Evolutionary conservation across 208 protist species (phyloP).

Genomic region (Wallacemonas collosoma): DNA sequence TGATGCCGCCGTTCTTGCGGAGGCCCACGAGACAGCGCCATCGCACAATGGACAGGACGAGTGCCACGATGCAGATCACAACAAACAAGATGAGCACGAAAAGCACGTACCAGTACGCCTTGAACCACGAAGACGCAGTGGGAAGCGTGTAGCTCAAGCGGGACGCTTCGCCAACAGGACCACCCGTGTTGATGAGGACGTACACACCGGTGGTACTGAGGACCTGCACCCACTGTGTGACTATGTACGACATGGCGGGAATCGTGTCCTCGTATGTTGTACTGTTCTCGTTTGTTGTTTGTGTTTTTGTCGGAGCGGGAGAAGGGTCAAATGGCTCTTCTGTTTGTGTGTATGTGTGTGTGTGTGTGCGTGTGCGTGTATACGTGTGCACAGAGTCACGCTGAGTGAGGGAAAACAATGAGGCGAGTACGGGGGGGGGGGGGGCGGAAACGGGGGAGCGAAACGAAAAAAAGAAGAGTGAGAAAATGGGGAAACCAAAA

Average conservation of each 20-base stretch:
- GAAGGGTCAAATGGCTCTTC: background rate
- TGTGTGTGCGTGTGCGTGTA: background rate
- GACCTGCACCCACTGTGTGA: constrained; percentile 1
- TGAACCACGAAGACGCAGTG: constrained; percentile 16
- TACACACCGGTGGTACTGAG: background rate
- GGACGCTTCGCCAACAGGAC: constrained; percentile 1
- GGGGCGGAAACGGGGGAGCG: background rate
- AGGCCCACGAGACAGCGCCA: constrained; percentile 13
- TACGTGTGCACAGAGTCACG: background rate
- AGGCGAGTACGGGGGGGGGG: too few relatives aligned
- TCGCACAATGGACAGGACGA: constrained; percentile 20
- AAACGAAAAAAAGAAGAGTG: background rate
- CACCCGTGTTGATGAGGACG: constrained; percentile 4
- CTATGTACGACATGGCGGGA: background rate
- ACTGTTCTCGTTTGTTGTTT: background rate
- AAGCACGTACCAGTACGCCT: constrained; percentile 25
- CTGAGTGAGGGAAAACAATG: too few relatives aligned
- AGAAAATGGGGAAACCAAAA: background rate
- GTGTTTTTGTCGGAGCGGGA: background rate
- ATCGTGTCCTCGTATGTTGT: background rate
- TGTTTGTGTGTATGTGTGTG: constrained; percentile 2
- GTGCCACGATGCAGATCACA: constrained; percentile 21
- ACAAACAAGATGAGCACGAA: constrained; percentile 12
- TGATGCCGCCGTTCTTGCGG: constrained; percentile 3
- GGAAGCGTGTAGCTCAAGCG: constrained; percentile 15